Percentiles rank a stretch among this genome's conserved stretches.
These are phyloP conservation scores for Taxillus chinensis DNA, from an alignment of 164 flowering plant species.

Conservation along the genomic window DNA sequence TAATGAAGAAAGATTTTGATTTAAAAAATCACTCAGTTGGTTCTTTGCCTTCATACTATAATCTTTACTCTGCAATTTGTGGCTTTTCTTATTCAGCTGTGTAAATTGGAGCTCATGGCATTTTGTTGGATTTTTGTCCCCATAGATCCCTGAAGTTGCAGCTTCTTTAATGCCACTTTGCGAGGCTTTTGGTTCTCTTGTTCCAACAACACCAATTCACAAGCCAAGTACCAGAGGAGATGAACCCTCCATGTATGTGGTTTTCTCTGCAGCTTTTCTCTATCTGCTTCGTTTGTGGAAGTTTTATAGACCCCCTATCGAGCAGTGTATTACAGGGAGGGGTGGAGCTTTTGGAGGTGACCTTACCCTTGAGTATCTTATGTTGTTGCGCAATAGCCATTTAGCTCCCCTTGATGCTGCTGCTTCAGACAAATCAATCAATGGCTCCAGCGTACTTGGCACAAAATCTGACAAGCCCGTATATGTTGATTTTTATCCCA, in stretches of 20 bases:
- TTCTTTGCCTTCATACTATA: no score
- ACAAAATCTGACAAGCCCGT: slow-evolving; percentile 34
- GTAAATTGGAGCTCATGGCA: neutral
- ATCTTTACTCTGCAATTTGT: no score
- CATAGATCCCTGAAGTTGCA: slow-evolving; percentile 84
- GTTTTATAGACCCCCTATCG: slow-evolving; percentile 75
- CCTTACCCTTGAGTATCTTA: slow-evolving; percentile 65
- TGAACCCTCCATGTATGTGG: slow-evolving; percentile 48
- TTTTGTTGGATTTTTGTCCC: neutral
- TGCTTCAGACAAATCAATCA: slow-evolving; percentile 14
- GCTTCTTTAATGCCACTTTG: slow-evolving; percentile 81
- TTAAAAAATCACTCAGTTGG: no score
- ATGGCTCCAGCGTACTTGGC: slow-evolving; percentile 14
- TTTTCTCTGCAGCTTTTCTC: slow-evolving; percentile 80
- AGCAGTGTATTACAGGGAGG: slow-evolving; percentile 34
- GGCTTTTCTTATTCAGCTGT: neutral
- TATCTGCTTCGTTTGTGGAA: slow-evolving; percentile 83
- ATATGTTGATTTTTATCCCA: slow-evolving; percentile 68
- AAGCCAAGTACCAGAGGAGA: slow-evolving; percentile 27
- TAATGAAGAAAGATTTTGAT: no score
- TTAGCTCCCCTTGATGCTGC: slow-evolving; percentile 21
- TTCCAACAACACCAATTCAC: slow-evolving; percentile 38
- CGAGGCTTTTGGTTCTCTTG: slow-evolving; percentile 76
- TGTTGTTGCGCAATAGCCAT: slow-evolving; percentile 52
- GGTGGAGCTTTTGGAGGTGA: slow-evolving; percentile 36